phyloP scores from a whole-genome alignment of 2,329 filamentous ascomycete genomes.

The Neonectria faginata region DNA sequence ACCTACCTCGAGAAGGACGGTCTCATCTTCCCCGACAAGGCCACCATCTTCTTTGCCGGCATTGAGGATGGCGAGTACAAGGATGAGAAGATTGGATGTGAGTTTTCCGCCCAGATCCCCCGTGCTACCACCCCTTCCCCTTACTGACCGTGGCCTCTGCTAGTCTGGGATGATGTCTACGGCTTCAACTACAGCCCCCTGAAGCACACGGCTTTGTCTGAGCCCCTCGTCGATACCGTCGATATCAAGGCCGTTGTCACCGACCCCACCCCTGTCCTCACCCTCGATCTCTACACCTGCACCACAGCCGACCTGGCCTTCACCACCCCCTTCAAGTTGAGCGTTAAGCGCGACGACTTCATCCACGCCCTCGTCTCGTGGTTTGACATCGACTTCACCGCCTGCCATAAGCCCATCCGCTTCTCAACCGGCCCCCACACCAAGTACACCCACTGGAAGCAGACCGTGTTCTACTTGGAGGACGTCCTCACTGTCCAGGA shows the following conservation, averaged over 20 bases:
- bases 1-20: conserved; percentile 87
- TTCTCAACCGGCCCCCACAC: conserved; percentile 98
- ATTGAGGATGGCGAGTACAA: conserved; percentile 99
- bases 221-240: conserved; percentile 97
- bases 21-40: conserved; percentile 98
- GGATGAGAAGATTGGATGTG: conserved; percentile 99
- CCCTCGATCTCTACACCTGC: conserved; percentile 93
- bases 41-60: conserved; percentile 94
- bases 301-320: conserved; percentile 87
- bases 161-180: conserved; percentile 99
- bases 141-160: conserved; percentile 14
- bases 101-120: conserved; percentile 53
- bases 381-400: conserved; percentile 99
- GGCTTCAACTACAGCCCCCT: conserved; percentile 96
- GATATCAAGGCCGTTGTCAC: conserved; percentile 98
- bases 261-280: conserved; percentile 86
- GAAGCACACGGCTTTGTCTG: conserved; percentile 91
- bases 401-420: conserved; percentile 96
- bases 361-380: conserved; percentile 96
- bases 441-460: conserved; percentile 99
- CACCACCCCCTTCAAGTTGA: conserved; percentile 79
- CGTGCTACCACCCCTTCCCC: not conserved
- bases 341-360: conserved; percentile 88
- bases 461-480: conserved; percentile 97
- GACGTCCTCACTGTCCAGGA: conserved; percentile 93